Evolutionary conservation across 2,329 filamentous ascomycete species (phyloP).

Genomic region (Fusarium luffae): DNA sequence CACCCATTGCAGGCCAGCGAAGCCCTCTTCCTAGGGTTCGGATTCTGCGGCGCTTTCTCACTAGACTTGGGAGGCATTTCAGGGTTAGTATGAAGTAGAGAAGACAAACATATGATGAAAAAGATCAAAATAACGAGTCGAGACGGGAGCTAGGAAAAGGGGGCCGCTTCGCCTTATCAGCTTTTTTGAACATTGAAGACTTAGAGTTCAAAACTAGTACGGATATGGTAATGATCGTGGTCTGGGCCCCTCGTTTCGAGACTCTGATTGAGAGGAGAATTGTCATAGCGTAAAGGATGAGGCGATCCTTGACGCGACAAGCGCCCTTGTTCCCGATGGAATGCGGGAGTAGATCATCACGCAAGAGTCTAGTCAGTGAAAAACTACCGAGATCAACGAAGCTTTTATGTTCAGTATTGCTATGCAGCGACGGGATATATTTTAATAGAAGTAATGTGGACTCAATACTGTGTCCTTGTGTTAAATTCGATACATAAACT

Average conservation of each 20-base stretch:
- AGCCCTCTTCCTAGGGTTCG: slow-evolving; percentile 13
- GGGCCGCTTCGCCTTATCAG: not conserved
- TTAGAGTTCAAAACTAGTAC: not conserved
- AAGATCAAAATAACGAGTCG: not conserved
- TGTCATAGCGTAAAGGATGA: not conserved
- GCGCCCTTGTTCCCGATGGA: not conserved
- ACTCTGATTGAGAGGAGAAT: not conserved
- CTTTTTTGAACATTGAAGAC: not conserved
- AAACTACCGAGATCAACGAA: no score
- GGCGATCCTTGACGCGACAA: not conserved
- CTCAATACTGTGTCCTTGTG: no score
- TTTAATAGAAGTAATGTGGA: no score
- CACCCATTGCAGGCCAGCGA: slow-evolving; percentile 14
- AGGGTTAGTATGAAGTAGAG: not conserved
- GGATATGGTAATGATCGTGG: not conserved
- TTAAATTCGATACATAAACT: no score
- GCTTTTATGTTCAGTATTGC: rapidly evolving
- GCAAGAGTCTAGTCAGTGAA: not conserved
- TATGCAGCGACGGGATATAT: no score
- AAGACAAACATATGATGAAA: not conserved
- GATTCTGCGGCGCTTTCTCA: not conserved
- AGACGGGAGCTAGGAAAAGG: not conserved
- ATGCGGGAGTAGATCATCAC: not conserved
- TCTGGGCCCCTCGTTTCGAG: not conserved
- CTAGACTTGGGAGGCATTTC: not conserved